Evolutionary conservation across 441 rosid genomes (phyloP).

Genomic region (Pelargonium myrrhifolium): DNA sequence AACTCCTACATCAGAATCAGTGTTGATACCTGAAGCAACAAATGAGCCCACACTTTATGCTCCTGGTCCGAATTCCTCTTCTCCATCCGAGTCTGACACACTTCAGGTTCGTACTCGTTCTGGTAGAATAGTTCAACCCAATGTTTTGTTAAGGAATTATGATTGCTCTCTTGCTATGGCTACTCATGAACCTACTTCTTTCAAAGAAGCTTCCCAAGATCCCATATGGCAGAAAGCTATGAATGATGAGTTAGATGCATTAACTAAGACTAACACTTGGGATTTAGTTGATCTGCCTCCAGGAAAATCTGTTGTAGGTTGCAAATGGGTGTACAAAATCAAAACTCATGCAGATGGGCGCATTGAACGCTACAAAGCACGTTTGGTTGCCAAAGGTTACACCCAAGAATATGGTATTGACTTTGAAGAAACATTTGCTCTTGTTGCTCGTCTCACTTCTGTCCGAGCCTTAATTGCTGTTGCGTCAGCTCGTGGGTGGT

Average conservation of each 20-base stretch:
- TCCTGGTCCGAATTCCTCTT: no score
- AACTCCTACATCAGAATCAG: no score
- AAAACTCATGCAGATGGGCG: neutral
- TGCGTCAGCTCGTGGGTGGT: no score
- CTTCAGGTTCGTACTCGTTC: no score
- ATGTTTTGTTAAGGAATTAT: no score
- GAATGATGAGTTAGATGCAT: neutral
- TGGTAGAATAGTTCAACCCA: no score
- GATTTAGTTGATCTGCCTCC: neutral
- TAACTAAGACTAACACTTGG: neutral
- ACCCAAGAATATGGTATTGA: neutral
- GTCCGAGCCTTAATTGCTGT: neutral
- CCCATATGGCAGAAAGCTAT: neutral
- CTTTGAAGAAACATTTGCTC: neutral
- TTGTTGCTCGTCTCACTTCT: neutral
- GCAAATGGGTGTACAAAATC: neutral
- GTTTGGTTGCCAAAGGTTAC: no score
- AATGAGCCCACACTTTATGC: no score
- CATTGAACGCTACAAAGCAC: neutral
- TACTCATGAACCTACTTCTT: neutral
- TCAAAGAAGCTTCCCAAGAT: no score
- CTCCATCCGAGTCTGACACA: no score
- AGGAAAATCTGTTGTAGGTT: neutral
- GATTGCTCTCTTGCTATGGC: no score
- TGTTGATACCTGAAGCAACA: no score